Evolutionary conservation across 495 filamentous ascomycete species (phyloP), one percentile per base, ranked within the genome.

Genomic region (Lasiosphaeriaceae sp.): DNA sequence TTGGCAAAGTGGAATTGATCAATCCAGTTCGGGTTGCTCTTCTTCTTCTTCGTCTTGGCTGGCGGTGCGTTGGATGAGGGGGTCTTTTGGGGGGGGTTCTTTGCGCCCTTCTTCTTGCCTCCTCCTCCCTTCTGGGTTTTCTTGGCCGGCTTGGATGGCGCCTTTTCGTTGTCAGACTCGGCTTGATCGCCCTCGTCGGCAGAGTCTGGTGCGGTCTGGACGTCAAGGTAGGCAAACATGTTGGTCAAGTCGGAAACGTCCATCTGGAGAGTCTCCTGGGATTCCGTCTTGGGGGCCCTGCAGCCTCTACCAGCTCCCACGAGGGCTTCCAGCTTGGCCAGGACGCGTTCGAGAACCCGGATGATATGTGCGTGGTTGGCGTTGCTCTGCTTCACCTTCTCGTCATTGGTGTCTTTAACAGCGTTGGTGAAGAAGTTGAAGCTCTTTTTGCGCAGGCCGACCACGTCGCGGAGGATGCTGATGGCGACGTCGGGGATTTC

Each of bases 391-490:
- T 59, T 57, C 19, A 66, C 19, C 50, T 48, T 58, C 5, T 52
- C 50, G 41, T 58, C 51, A 7, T 58, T 51, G 14, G 61, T 50
- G 21, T 57, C 37, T 23, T 52, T 45, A n/a, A 60, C 51, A 1
- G 57, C 56, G 39, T 44, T 21, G 44, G 49, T 50, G 21, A 63
- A 68, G 50, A 70, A 66, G 5, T 45, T 52, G 56, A 56, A 56
- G 48, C 63, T 66, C 51, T 57, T 59, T 43, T 68, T 70, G 6
- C 67, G 59, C 19, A 68, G 55, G 22, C 26, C n/a, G 17, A 70
- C 58, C 21, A 70, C 67, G 46, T 66, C 63, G 31, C 63, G 65
- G 6, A 66, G 53, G 41, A 68, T 66, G 12, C 52, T 64, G 47
- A 66, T 47, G 21, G 61, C 60, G 7, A 49, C 53, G 29, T 56